Percentiles rank a stretch among this genome's conserved stretches.
Conservation (phyloP, 768 basidiomycete genomes). For the Tricholoma sp. region DNA sequence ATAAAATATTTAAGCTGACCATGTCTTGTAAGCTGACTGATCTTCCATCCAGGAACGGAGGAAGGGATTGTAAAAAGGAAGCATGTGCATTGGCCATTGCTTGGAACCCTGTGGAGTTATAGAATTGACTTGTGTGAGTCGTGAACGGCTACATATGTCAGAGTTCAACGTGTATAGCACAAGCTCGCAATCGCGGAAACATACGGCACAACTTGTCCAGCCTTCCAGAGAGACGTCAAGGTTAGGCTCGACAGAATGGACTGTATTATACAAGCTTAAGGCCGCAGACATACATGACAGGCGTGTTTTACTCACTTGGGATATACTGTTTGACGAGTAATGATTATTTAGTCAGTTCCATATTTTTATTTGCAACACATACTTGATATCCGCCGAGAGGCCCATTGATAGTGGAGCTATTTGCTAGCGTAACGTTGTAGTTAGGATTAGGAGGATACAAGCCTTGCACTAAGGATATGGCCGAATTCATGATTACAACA, state of each 20-base stretch:
- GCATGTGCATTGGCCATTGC: conserved; percentile 39
- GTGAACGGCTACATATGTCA: conserved; percentile 36
- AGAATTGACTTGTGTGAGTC: conserved; percentile 43
- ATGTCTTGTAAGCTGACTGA: conserved; percentile 52
- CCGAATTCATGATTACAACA: conserved; percentile 61
- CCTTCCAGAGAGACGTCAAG: conserved; percentile 65
- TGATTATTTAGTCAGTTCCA: background rate
- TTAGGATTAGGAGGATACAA: conserved; percentile 48
- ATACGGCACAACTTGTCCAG: conserved; percentile 54
- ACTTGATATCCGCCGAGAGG: conserved; percentile 66
- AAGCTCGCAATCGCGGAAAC: conserved; percentile 10
- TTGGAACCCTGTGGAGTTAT: conserved; percentile 47
- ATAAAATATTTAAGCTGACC: conserved; percentile 31
- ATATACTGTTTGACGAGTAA: conserved; percentile 21
- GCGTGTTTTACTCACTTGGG: conserved; percentile 26
- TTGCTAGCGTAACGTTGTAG: conserved; percentile 56
- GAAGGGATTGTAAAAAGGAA: conserved; percentile 43
- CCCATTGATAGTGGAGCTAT: conserved; percentile 52
- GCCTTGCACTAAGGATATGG: conserved; percentile 65
- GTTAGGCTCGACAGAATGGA: conserved; percentile 59
- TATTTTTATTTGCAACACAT: background rate
- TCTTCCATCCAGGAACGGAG: conserved; percentile 50
- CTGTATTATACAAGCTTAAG: conserved; percentile 21
- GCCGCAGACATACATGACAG: background rate
- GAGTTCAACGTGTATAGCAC: background rate